These are phyloP conservation scores for Metschnikowia colocasiae DNA, from an alignment of 805 yeast genomes.

Conservation along the genomic window DNA sequence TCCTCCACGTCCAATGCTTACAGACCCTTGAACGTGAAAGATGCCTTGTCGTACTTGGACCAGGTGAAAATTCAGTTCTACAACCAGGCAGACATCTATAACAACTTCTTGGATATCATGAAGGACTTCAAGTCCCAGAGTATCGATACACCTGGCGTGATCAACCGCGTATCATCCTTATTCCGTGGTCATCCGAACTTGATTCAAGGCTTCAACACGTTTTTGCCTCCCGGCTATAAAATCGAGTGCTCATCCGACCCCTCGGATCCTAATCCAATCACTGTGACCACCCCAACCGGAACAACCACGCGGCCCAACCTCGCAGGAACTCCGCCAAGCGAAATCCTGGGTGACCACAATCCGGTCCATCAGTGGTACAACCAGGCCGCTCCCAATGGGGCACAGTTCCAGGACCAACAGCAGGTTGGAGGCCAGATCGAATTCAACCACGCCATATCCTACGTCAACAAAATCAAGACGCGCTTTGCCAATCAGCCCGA, in stretches of 20 bases:
- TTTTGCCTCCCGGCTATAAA: constrained; percentile 92
- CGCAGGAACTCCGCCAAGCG: constrained; percentile 11
- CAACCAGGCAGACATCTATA: constrained; percentile 92
- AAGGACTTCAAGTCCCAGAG: constrained; percentile 96
- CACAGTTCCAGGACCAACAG: constrained; percentile 16
- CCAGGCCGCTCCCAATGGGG: constrained; percentile 2
- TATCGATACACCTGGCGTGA: constrained; percentile 97
- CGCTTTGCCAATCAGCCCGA: constrained; percentile 93
- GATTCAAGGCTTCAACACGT: constrained; percentile 96
- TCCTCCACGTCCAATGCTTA: constrained; percentile 45
- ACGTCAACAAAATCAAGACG: constrained; percentile 93
- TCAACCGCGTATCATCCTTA: constrained; percentile 86
- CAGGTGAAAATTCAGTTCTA: constrained; percentile 92
- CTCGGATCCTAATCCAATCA: constrained; percentile 84
- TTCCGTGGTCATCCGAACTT: constrained; percentile 91
- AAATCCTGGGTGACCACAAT: neutral
- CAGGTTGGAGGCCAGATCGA: constrained; percentile 68
- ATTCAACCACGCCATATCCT: constrained; percentile 94
- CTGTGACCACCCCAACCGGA: constrained; percentile 95
- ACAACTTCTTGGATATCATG: constrained; percentile 95
- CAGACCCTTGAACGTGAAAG: constrained; percentile 89
- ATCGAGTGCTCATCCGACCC: constrained; percentile 90
- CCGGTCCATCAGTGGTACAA: constrained; percentile 11
- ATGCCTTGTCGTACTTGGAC: constrained; percentile 91
- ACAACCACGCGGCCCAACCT: constrained; percentile 64